Conservation (phyloP, 1,284 basidiomycete species). For the Sutorius eximius region DNA sequence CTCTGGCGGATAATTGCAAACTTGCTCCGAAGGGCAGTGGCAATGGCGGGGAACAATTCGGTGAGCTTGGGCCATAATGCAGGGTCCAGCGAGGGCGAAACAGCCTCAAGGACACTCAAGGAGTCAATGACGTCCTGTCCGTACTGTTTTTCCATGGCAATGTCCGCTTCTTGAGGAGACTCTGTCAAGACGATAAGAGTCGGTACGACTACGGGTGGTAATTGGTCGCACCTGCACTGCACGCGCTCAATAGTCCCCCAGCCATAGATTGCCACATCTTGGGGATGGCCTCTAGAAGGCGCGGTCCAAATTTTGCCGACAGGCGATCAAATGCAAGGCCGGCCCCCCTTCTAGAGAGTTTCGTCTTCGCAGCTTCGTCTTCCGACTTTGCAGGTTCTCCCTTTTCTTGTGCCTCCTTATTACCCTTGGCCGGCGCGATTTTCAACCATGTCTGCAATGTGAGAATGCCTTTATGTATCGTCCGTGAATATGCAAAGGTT, state of each 20-base stretch:
- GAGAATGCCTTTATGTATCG: constrained; percentile 71
- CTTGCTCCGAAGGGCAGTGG: constrained; percentile 75
- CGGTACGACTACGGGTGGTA: not conserved
- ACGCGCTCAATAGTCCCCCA: constrained; percentile 72
- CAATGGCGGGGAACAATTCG: constrained; percentile 76
- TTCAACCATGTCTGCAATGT: constrained; percentile 58
- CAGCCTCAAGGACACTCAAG: constrained; percentile 84
- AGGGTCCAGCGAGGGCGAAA: constrained; percentile 75
- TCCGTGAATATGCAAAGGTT: constrained; percentile 73
- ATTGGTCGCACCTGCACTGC: constrained; percentile 53
- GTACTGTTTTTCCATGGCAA: constrained; percentile 63
- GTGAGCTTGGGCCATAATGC: constrained; percentile 69
- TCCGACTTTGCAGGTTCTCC: constrained; percentile 43
- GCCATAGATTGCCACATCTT: constrained; percentile 95
- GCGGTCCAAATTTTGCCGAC: constrained; percentile 75
- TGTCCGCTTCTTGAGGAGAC: constrained; percentile 56
- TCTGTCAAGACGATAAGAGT: constrained; percentile 37
- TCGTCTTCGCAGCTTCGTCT: constrained; percentile 54
- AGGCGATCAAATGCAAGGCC: constrained; percentile 80
- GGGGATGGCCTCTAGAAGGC: constrained; percentile 77
- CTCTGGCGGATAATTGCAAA: constrained; percentile 90
- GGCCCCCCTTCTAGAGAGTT: constrained; percentile 79
- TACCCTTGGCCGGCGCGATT: constrained; percentile 34
- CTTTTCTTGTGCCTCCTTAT: constrained; percentile 52
- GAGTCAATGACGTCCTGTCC: constrained; percentile 95